A percentile compares a stretch with the other conserved stretches of the same genome.
These are phyloP conservation scores for Gracilaria domingensis DNA, from an alignment of 23 red algal species.

Conservation along the genomic window DNA sequence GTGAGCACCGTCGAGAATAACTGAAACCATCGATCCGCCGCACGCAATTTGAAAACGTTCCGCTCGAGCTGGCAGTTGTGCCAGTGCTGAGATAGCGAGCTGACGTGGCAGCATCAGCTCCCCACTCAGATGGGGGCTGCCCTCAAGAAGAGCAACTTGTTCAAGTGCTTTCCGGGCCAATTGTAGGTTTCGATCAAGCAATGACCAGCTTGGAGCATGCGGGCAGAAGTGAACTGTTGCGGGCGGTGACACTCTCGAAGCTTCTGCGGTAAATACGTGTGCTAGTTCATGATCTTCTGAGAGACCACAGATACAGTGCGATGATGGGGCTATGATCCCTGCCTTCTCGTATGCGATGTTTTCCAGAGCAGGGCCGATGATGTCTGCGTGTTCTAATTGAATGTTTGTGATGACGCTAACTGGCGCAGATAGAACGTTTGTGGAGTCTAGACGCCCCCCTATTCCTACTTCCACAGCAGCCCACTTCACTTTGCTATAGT, in stretches of 20 bases:
- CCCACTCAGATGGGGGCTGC: neutral
- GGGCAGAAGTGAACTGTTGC: conserved; percentile 65
- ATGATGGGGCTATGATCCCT: conserved; percentile 80
- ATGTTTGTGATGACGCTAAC: conserved; percentile 93
- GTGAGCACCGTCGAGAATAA: conserved; percentile 93
- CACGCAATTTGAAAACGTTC: conserved; percentile 50
- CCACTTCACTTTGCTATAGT: conserved; percentile 70
- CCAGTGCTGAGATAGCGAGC: conserved; percentile 15
- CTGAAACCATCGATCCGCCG: conserved; percentile 14
- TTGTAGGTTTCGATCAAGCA: conserved; percentile 67
- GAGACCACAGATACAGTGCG: conserved; percentile 65
- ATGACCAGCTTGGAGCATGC: conserved; percentile 10
- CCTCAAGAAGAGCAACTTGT: conserved; percentile 20
- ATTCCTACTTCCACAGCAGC: conserved; percentile 95
- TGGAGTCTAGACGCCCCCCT: conserved; percentile 91
- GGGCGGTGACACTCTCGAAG: neutral
- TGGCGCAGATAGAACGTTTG: conserved; percentile 81
- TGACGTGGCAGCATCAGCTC: conserved; percentile 35
- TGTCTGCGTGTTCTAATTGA: conserved; percentile 88
- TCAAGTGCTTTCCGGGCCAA: conserved; percentile 60
- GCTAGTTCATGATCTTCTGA: conserved; percentile 35
- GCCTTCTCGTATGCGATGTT: conserved; percentile 99
- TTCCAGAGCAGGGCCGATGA: conserved; percentile 86
- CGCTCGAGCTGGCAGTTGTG: conserved; percentile 65
- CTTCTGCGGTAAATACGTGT: conserved; percentile 57